Evolutionary conservation across 768 basidiomycete species (phyloP), one percentile per base, ranked within the genome.

Genomic region (Steccherinum ochraceum): DNA sequence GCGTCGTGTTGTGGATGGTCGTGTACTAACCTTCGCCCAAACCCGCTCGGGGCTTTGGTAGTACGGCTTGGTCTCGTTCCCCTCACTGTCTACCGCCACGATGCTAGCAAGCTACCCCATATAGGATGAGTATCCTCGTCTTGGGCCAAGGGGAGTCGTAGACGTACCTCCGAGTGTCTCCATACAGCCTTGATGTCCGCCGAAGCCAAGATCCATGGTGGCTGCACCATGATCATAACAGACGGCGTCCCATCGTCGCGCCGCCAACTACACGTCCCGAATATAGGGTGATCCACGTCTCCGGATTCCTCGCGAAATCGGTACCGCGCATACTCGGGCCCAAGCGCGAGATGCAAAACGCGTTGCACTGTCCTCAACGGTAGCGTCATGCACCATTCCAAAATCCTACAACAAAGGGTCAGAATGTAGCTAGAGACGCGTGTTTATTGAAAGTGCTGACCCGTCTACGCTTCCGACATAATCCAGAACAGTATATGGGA

Each of bases 291-390:
- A n/a, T 49, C 25, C 3, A 21, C 46, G 43, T 57, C 56, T 12
- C 5, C 12, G 45, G 24, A 25, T 27, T 47, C 16, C 30, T 35
- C n/a, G n/a, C n/a, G 30, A 35, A 35, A 35, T 35, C 30, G 30
- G 30, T 35, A n/a, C n/a, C n/a, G n/a, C n/a, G n/a, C n/a, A 35
- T 7, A 35, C 30, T 35, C 30, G 30, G 30, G 30, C 7, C 16
- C 7, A 35, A 35, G 30, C n/a, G n/a, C n/a, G 30, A 71, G 52
- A 44, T 67, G 67, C 50, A 75, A 54, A 21, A 72, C 52, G 24
- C 70, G 67, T 57, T 78, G 75, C 12, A 71, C 69, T 7, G 77
- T 82, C 58, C 72, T 70, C 20, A 84, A 61, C 3, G 80, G 79
- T 44, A 78, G 69, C 50, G 70, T 70, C 23, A 72, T 70, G 13